Percentiles rank a stretch among this genome's conserved stretches.
Evolutionary conservation across 768 basidiomycete species (phyloP).

Genomic region (Tylopilus rubrobrunneus): DNA sequence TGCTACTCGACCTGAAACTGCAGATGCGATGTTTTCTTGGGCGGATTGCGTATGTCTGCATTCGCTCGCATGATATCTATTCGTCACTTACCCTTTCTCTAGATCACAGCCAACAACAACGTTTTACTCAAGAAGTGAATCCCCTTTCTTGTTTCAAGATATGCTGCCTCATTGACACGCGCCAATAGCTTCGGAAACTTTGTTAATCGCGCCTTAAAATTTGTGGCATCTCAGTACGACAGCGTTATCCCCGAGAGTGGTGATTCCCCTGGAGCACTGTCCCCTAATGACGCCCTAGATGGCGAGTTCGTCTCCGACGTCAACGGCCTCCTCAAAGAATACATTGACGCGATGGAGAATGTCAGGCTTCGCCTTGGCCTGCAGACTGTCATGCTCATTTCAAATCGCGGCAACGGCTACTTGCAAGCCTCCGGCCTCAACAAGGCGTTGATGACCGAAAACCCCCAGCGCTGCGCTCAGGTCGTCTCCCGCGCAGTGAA

Average conservation of each 20-base stretch:
- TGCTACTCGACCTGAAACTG: constrained; percentile 87
- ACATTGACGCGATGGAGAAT: constrained; percentile 83
- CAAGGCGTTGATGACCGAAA: constrained; percentile 79
- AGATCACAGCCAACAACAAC: constrained; percentile 92
- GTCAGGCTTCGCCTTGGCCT: constrained; percentile 88
- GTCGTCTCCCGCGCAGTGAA: constrained; percentile 89
- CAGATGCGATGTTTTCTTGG: constrained; percentile 97
- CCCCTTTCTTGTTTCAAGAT: background rate
- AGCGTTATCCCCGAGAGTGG: constrained; percentile 76
- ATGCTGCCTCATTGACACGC: background rate
- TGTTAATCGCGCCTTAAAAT: constrained; percentile 92
- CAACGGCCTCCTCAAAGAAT: constrained; percentile 75
- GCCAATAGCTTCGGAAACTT: constrained; percentile 86
- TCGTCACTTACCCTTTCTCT: background rate
- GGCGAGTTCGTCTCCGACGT: constrained; percentile 75
- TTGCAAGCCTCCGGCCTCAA: constrained; percentile 90
- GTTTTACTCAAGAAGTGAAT: constrained; percentile 88
- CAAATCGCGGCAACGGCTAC: constrained; percentile 86
- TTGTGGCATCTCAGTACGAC: constrained; percentile 81
- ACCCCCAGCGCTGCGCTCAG: constrained; percentile 83
- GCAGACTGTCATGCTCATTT: constrained; percentile 85
- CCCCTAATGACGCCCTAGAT: constrained; percentile 62
- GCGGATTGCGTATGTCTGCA: constrained; percentile 69
- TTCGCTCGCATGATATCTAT: background rate
- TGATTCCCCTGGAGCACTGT: constrained; percentile 65